These are phyloP conservation scores for Entomortierella lignicola DNA, from an alignment of 192 early-diverging fungal genomes.

Conservation along the genomic window DNA sequence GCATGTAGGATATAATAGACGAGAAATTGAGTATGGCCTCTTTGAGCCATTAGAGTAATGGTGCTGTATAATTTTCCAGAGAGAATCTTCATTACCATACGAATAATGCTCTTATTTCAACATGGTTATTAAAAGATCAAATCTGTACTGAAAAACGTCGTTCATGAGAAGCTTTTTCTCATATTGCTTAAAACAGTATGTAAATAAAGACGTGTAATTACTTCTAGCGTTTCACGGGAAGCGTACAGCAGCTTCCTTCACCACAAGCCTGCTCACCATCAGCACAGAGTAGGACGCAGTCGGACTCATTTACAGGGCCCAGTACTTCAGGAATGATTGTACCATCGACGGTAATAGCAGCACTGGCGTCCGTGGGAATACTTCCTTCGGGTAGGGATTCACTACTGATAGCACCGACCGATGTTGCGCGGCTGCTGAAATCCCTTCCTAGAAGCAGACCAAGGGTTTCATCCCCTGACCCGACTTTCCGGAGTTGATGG, in stretches of 20 bases:
- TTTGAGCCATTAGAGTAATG: too few relatives aligned
- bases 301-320: background rate
- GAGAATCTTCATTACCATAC: too few relatives aligned
- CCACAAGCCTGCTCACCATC: constrained; percentile 45
- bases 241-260: constrained; percentile 43
- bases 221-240: constrained; percentile 42
- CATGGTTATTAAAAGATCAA: too few relatives aligned
- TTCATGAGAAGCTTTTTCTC: background rate
- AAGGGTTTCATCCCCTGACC: constrained; percentile 20
- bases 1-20: too few relatives aligned
- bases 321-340: too few relatives aligned
- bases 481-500: background rate
- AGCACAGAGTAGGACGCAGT: constrained; percentile 39
- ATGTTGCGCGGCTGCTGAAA: constrained; percentile 12
- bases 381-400: constrained; percentile 8
- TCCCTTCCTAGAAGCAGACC: background rate
- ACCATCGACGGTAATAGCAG: background rate
- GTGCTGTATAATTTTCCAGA: too few relatives aligned
- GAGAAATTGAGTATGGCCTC: too few relatives aligned
- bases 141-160: too few relatives aligned
- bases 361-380: background rate
- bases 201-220: background rate
- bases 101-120: too few relatives aligned
- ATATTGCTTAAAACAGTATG: background rate
- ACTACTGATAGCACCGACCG: constrained; percentile 19